Evolutionary conservation across 345 rosid species (phyloP).

Genomic region (Geranium brycei): DNA sequence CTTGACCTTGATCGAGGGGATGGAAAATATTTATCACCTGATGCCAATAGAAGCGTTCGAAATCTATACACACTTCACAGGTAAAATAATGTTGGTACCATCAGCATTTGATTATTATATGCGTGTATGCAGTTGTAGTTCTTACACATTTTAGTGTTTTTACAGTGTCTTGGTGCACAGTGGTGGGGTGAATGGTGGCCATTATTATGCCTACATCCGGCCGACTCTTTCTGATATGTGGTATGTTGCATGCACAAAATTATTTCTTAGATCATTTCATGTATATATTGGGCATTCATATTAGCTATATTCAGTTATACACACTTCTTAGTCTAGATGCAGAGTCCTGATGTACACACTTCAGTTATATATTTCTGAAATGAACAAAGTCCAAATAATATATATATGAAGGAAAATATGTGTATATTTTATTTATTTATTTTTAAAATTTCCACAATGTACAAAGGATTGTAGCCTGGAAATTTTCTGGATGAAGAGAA

Average conservation of each 20-base stretch:
- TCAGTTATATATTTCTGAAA: too few species aligned
- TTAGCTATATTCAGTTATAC: not conserved
- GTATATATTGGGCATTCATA: not conserved
- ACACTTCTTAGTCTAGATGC: not conserved
- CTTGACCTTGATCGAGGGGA: constrained; percentile 85
- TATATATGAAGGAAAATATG: not conserved
- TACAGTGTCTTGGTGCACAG: constrained; percentile 94
- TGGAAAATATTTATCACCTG: constrained; percentile 83
- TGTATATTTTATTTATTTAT: not conserved
- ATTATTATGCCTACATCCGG: constrained; percentile 93
- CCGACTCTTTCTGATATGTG: constrained; percentile 92
- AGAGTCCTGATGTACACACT: too few species aligned
- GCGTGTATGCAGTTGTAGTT: not conserved
- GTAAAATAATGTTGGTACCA: constrained; percentile 14
- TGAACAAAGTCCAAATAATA: too few species aligned
- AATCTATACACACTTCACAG: constrained; percentile 62
- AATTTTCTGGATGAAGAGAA: too few species aligned
- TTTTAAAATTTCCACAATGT: not conserved
- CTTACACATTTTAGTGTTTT: constrained; percentile 17
- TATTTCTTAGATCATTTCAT: not conserved
- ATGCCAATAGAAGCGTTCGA: constrained; percentile 82
- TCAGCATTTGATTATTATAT: not conserved
- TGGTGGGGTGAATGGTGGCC: constrained; percentile 97
- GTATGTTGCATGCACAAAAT: constrained; percentile 25
- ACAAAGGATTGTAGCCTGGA: too few species aligned